Conservation (phyloP, 129 eudicot species). For the Lonicera japonica region DNA sequence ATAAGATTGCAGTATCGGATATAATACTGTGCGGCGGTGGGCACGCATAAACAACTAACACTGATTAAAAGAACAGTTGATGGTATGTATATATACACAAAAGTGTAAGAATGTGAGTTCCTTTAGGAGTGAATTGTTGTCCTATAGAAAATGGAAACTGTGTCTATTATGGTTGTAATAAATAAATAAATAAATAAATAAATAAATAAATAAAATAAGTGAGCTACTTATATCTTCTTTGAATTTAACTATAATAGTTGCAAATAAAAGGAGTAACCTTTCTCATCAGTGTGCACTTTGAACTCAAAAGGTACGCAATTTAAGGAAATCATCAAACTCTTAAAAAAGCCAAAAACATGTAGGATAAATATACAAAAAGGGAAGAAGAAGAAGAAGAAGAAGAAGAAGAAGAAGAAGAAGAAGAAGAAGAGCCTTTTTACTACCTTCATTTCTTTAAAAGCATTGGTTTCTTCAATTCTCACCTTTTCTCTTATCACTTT, state of each 20-base stretch:
- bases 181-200: too few species aligned
- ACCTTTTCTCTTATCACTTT: neutral
- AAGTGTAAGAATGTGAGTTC: neutral
- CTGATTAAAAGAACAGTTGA: neutral
- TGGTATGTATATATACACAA: neutral
- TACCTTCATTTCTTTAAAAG: too few species aligned
- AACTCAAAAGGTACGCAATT: slow-evolving; percentile 23
- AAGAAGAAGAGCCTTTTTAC: neutral
- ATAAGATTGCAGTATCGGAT: too few species aligned
- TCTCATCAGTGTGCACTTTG: slow-evolving; percentile 6
- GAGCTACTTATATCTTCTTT: too few species aligned
- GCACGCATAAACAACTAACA: neutral
- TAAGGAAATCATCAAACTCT: slow-evolving; percentile 11
- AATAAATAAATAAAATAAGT: neutral
- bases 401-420: neutral
- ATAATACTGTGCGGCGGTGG: neutral
- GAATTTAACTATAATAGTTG: neutral
- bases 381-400: neutral
- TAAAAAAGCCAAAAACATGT: neutral
- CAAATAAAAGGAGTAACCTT: neutral
- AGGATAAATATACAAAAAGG: neutral
- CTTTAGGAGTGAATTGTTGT: neutral
- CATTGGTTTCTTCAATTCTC: neutral
- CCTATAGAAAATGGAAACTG: neutral
- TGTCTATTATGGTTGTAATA: too few species aligned